These are phyloP conservation scores for Linum trigynum DNA, from an alignment of 345 rosid genomes.

Conservation along the genomic window DNA sequence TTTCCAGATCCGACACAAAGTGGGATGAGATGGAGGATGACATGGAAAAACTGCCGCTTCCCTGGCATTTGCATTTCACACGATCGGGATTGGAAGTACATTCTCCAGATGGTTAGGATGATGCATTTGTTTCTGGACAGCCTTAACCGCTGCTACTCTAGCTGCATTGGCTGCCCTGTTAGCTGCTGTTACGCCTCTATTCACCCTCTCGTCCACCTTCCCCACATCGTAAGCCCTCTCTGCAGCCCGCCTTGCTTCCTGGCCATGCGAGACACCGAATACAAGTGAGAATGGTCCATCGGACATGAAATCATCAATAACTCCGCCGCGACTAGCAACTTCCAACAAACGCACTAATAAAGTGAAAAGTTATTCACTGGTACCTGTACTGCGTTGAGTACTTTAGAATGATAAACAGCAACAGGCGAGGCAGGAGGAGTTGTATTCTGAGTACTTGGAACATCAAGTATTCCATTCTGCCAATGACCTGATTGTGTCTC, in stretches of 20 bases:
- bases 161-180: conserved; percentile 89
- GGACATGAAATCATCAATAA: no score
- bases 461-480: conserved; percentile 78
- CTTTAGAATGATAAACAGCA: conserved; percentile 81
- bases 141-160: conserved; percentile 76
- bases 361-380: not conserved
- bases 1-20: conserved; percentile 13
- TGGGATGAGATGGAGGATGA: conserved; percentile 11
- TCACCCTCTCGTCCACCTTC: conserved; percentile 91
- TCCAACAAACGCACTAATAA: not conserved
- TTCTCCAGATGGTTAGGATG: conserved; percentile 33
- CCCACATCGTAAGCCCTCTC: conserved; percentile 78
- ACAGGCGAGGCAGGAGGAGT: conserved; percentile 52
- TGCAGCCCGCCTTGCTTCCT: conserved; percentile 83
- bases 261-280: conserved; percentile 15
- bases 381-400: conserved; percentile 87
- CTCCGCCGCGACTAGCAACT: no score
- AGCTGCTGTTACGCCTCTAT: conserved; percentile 74
- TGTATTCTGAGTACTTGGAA: conserved; percentile 71
- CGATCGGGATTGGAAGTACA: conserved; percentile 37
- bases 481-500: conserved; percentile 96
- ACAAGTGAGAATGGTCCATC: not conserved
- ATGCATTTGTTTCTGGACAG: conserved; percentile 69
- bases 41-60: conserved; percentile 9
- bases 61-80: conserved; percentile 22